These are phyloP conservation scores for Fagus sylvatica DNA, from an alignment of 306 rosid genomes.

Conservation along the genomic window DNA sequence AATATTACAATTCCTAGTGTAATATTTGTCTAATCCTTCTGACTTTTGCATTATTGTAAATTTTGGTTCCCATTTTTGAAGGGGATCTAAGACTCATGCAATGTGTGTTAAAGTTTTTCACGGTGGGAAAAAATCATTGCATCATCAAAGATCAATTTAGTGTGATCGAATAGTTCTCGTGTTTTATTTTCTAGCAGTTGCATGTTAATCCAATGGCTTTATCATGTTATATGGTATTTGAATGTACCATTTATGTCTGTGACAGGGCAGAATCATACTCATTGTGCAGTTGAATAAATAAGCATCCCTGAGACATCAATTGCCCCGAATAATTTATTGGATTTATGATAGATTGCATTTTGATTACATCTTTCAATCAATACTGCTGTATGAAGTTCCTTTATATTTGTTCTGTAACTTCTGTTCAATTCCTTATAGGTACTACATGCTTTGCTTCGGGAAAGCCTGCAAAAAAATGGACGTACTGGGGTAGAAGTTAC, in stretches of 20 bases:
- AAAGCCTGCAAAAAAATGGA: slow-evolving; percentile 84
- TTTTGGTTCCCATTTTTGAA: too few relatives aligned
- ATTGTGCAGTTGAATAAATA: neutral
- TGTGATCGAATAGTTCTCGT: neutral
- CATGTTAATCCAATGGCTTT: neutral
- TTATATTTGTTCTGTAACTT: neutral
- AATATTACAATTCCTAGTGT: neutral
- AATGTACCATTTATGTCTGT: neutral
- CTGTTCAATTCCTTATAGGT: slow-evolving; percentile 37
- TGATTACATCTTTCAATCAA: neutral
- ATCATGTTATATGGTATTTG: too few relatives aligned
- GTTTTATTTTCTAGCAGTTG: neutral
- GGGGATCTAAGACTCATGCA: too few relatives aligned
- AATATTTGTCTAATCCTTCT: too few relatives aligned
- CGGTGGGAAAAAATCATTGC: neutral
- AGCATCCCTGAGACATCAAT: neutral
- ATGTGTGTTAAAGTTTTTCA: neutral
- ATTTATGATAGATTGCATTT: neutral
- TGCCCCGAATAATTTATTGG: neutral
- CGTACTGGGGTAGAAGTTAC: slow-evolving; percentile 96
- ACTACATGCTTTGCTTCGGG: slow-evolving; percentile 86
- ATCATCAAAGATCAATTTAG: neutral
- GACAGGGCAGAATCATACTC: neutral
- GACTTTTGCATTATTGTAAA: too few relatives aligned
- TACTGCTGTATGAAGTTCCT: neutral